Base-by-base conservation (phyloP, 1,139 yeast species). In the Geotrichum aggregatum region DNA sequence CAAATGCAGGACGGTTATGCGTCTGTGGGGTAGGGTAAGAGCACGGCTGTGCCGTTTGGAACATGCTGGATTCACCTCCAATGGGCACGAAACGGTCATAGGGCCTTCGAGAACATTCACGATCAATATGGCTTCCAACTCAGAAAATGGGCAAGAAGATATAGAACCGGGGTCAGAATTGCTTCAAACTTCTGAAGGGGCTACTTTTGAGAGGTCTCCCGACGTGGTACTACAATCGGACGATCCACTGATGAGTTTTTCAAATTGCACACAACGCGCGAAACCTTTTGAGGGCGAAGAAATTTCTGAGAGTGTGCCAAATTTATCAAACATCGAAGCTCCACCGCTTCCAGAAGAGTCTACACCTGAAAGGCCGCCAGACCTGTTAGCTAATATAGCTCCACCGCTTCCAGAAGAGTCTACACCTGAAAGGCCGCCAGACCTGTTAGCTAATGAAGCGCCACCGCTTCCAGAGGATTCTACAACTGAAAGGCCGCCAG, bases 121-220 rank as follows among this genome's bases (percentile, higher is more conserved):
- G 18, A 16, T 6, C 38, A 16, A 6, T 10, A 10, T 30, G 13
- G 33, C 33, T 30, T 13, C 33, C 10, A 48, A 50, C 10, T 59
- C 60, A 3, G 38, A 56, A 26, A 59, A 60, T 10, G 40, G 44
- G 7, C 28, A 24, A 5, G 28, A 24, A 24, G 7, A 24, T 24
- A 5, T 8, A 24, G 61, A 54, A 38, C 55, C 57, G 7, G 49
- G 55, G 28, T 8, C 28, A 5, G 28, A 24, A 24, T 24, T 24
- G 7, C 28, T 24, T 5, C 5, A 24, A 5, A 33, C 13, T 33
- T 11, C 35, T 33, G 35, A 33, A 33, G 35, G 8, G 28, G 8
- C 28, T 5, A 24, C 28, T n/a, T n/a, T n/a, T n/a, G n/a, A n/a
- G n/a, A n/a, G n/a, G n/a, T n/a, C n/a, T n/a, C n/a, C n/a, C n/a